Percentiles rank a stretch among this genome's conserved stretches.
phyloP scores from a whole-genome alignment of 768 basidiomycete genomes.

The Rhodotorula taiwanensis region DNA sequence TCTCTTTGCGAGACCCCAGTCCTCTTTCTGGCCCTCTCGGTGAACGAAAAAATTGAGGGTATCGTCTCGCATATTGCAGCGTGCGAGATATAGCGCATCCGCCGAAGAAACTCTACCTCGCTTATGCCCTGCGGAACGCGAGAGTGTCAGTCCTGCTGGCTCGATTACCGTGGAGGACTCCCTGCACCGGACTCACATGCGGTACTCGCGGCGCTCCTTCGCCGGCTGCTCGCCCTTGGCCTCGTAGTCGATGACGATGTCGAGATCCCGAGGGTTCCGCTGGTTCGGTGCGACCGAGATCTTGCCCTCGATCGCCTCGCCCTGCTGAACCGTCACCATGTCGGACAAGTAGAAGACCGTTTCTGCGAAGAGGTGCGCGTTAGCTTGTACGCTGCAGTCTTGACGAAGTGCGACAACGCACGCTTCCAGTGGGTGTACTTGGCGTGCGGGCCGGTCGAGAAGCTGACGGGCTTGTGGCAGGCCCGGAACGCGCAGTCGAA shows the following conservation, averaged over 20 bases:
- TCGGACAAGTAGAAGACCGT: slow-evolving; percentile 95
- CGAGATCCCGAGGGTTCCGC: slow-evolving; percentile 89
- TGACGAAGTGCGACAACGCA: slow-evolving; percentile 1
- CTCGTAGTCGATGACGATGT: slow-evolving; percentile 74
- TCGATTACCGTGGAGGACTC: too few species aligned
- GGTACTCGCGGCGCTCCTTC: slow-evolving; percentile 33
- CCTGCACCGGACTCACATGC: slow-evolving; percentile 25
- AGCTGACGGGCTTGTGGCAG: slow-evolving; percentile 89
- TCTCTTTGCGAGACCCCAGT: too few species aligned
- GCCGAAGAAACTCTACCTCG: background rate
- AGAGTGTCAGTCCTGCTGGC: background rate
- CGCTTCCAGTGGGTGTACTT: slow-evolving; percentile 53
- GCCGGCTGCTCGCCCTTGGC: slow-evolving; percentile 44
- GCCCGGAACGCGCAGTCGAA: slow-evolving; percentile 94
- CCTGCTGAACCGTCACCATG: slow-evolving; percentile 56
- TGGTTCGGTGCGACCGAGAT: slow-evolving; percentile 79
- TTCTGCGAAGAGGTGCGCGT: slow-evolving; percentile 60
- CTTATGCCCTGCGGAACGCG: background rate
- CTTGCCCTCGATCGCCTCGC: slow-evolving; percentile 64
- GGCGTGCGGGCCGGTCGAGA: slow-evolving; percentile 96
- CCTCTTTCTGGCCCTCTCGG: too few species aligned
- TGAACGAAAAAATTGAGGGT: too few species aligned
- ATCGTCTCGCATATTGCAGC: too few species aligned
- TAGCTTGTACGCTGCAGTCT: too few species aligned
- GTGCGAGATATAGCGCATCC: too few species aligned